phyloP scores from a whole-genome alignment of 768 basidiomycete species.

The Mycena indigotica region DNA sequence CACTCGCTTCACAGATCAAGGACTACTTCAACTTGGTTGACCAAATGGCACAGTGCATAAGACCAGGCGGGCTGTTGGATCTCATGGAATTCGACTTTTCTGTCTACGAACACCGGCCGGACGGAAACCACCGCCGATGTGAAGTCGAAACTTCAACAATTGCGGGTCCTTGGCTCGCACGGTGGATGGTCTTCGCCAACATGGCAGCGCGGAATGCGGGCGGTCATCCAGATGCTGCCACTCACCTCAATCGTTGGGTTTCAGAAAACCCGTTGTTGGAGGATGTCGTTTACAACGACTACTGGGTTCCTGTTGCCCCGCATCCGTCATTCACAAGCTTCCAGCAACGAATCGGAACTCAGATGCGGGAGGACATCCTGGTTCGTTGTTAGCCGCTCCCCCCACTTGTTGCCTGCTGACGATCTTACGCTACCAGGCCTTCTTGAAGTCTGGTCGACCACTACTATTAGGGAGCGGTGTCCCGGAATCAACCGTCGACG shows the following conservation, averaged over 20 bases:
- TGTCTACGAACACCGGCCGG: conserved; percentile 63
- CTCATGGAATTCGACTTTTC: conserved; percentile 71
- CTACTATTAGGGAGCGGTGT: conserved; percentile 67
- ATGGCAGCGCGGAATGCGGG: conserved; percentile 58
- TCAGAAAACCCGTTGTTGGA: conserved; percentile 57
- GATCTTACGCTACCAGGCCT: conserved; percentile 44
- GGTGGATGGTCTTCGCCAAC: conserved; percentile 60
- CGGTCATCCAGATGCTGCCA: conserved; percentile 64
- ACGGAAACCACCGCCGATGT: conserved; percentile 47
- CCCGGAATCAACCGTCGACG: conserved; percentile 51
- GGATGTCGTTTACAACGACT: conserved; percentile 56
- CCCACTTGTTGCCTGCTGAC: background rate
- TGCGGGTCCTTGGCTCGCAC: conserved; percentile 58
- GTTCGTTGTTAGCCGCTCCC: conserved; percentile 39
- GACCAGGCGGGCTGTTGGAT: conserved; percentile 70
- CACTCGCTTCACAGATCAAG: conserved; percentile 56
- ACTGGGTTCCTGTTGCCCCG: conserved; percentile 65
- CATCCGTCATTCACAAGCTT: conserved; percentile 47
- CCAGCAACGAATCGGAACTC: conserved; percentile 40
- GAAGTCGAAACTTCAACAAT: conserved; percentile 44
- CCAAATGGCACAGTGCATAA: conserved; percentile 65
- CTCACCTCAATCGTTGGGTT: conserved; percentile 58
- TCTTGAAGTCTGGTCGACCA: conserved; percentile 67
- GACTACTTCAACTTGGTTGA: conserved; percentile 66
- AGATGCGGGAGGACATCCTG: conserved; percentile 60